A percentile compares a stretch with the other conserved stretches of the same genome.
Evolutionary conservation across 2,329 filamentous ascomycete species (phyloP).

Genomic region (Escovopsis sp.): DNA sequence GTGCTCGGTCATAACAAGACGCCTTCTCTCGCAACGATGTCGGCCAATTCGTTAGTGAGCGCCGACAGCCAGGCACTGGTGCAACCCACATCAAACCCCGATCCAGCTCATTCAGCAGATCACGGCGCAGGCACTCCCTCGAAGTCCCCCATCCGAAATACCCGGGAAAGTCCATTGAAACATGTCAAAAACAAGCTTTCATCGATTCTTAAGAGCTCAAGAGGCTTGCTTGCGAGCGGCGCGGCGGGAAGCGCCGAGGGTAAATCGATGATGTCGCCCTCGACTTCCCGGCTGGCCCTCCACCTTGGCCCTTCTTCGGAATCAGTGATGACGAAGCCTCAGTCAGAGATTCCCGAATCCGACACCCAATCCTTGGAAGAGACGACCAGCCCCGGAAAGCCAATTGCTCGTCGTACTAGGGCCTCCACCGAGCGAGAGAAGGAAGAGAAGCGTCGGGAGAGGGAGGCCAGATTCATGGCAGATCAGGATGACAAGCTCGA

Average conservation of each 20-base stretch:
- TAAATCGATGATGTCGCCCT: slow-evolving; percentile 43
- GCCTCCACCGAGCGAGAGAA: slow-evolving; percentile 47
- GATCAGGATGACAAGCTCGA: slow-evolving; percentile 50
- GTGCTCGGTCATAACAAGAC: slow-evolving; percentile 39
- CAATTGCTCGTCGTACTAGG: slow-evolving; percentile 34
- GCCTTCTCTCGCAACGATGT: slow-evolving; percentile 43
- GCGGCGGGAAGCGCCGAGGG: slow-evolving; percentile 48
- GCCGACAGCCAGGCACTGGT: slow-evolving; percentile 25
- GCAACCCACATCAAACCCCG: slow-evolving; percentile 46
- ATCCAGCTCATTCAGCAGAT: slow-evolving; percentile 33
- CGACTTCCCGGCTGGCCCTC: slow-evolving; percentile 29
- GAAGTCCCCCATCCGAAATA: slow-evolving; percentile 41
- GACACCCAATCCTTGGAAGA: slow-evolving; percentile 8
- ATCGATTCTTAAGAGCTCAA: slow-evolving; percentile 78
- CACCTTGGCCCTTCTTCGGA: slow-evolving; percentile 34
- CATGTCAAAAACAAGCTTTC: slow-evolving; percentile 88
- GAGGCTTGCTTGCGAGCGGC: slow-evolving; percentile 70
- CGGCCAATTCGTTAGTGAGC: slow-evolving; percentile 9
- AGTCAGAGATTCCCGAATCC: slow-evolving; percentile 10
- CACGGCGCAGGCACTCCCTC: slow-evolving; percentile 31
- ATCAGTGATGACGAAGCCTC: slow-evolving; percentile 21
- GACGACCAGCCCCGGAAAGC: slow-evolving; percentile 27
- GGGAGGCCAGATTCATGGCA: slow-evolving; percentile 45
- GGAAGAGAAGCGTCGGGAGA: slow-evolving; percentile 51
- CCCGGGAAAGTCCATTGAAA: slow-evolving; percentile 67